Conservation (phyloP, 768 basidiomycete species). For the Porpolomopsis calyptriformis region DNA sequence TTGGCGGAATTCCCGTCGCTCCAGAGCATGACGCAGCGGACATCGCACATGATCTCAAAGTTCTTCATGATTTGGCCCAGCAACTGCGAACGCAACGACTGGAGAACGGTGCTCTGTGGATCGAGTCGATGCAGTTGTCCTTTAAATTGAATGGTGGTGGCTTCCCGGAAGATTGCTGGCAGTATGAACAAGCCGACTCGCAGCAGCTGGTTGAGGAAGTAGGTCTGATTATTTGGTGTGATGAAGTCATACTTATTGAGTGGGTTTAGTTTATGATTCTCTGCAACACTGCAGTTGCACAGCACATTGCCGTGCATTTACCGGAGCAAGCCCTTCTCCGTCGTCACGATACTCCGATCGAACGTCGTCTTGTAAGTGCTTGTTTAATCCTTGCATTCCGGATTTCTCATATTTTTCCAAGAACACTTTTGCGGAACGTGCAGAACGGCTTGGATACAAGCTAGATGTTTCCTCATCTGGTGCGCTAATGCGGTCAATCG, state of each 20-base stretch:
- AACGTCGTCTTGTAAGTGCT: constrained; percentile 69
- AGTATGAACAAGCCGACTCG: constrained; percentile 56
- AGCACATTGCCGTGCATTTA: constrained; percentile 85
- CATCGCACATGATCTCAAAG: constrained; percentile 67
- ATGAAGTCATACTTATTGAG: constrained; percentile 5
- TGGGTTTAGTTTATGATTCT: constrained; percentile 78
- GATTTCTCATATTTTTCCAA: constrained; percentile 20
- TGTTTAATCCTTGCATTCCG: background rate
- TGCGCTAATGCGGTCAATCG: constrained; percentile 75
- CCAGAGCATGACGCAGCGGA: constrained; percentile 49
- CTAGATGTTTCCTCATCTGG: constrained; percentile 75
- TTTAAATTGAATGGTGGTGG: constrained; percentile 78
- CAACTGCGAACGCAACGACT: constrained; percentile 64
- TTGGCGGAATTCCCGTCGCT: constrained; percentile 42
- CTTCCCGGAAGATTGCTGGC: constrained; percentile 67
- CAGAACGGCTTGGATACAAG: constrained; percentile 69
- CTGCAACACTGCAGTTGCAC: constrained; percentile 82
- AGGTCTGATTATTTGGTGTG: constrained; percentile 9
- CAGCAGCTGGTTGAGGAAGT: constrained; percentile 87
- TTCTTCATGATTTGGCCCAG: constrained; percentile 57
- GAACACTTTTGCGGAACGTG: constrained; percentile 73
- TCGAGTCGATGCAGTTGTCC: constrained; percentile 56
- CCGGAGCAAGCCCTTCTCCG: constrained; percentile 96
- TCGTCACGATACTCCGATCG: constrained; percentile 87
- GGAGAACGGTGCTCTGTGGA: constrained; percentile 68